Evolutionary conservation across 2,329 filamentous ascomycete species (phyloP), one percentile per base, ranked within the genome.

Genomic region (Samsoniella hepiali): DNA sequence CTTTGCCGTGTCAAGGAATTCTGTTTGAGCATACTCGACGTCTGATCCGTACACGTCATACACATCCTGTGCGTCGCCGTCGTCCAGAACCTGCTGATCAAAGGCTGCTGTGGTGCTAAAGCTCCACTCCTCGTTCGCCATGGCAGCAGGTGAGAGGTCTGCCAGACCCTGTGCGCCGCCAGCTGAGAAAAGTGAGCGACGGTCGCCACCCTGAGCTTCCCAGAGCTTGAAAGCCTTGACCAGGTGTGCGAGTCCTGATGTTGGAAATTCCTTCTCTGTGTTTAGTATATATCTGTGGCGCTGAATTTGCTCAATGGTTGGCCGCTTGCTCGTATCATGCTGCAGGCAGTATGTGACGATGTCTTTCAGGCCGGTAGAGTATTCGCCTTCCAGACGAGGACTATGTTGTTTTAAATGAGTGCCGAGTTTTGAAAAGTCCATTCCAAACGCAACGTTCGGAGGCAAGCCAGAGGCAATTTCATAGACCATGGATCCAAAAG

Each of bases 381-480:
- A 93, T 55, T 87, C 87, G 8, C 88, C 90, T 66, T 91, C 86
- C 0, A 95, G 82, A 1, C 88, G 82, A 10, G 91, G 91, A 6
- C 84, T 82, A 62, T 87, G 82, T 38, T 83, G 79, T 69, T 86
- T 84, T 45, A 89, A 76, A 67, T 86, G 82, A 58, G 77, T 82
- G 34, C 84, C 84, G 49, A 84, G 80, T 68, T 83, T 79, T 9
- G 81, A 77, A 58, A 76, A 72, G 64, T 77, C 72, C 67, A 77
- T 76, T 65, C 79, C 84, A 54, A 85, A 80, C 50, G 79, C 79
- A 49, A 85, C 86, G 67, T 90, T 90, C 0, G 91, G 91, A 2
- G 91, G 90, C 22, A 88, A 78, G 1, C 91, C 91, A 4, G 89
- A 91, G 1, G 91, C 90, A 74, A 94, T 91, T 74, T 95, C 91